Base-by-base conservation (phyloP, 1,284 basidiomycete genomes). In the Moesziomyces globuligerus region DNA sequence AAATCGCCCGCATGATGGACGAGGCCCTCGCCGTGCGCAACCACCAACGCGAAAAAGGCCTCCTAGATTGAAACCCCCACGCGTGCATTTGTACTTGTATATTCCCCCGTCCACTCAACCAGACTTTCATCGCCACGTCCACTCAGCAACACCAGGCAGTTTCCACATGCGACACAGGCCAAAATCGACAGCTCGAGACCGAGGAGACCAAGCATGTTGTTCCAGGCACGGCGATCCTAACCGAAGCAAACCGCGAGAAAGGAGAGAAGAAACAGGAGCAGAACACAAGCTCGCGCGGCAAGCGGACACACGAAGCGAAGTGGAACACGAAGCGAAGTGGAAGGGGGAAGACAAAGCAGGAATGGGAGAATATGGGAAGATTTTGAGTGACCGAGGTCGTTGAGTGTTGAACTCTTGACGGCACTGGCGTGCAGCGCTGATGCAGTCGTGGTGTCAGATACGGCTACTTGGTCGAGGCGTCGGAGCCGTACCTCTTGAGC, bases 41-140 rank as follows among this genome's bases (percentile, higher is more conserved):
- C 23, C 42, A 71, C 17, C 68, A 71, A 34, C 51, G 61, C 18
- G 24, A 57, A 28, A 39, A 47, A 8, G 68, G 68, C 3, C 29
- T 71, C 11, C 42, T 71, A 15, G 61, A 71, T 25, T 70, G 43
- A 34, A n/a, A 7, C 41, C 13, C 3, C 11, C 24, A 26, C 32
- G 13, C 20, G 23, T 9, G 15, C 24, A 42, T 25, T 25, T 51
- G 41, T 43, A 43, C 37, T 53, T 53, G 41, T 39, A 53, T 36
- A 15, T 29, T 37, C 13, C 32, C n/a, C 13, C 20, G 15, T 20
- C n/a, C 13, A 43, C 18, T 10, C 26, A n/a, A n/a, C n/a, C n/a
- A n/a, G n/a, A n/a, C n/a, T n/a, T n/a, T n/a, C n/a, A n/a, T n/a
- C n/a, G n/a, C n/a, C n/a, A n/a, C n/a, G n/a, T n/a, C n/a, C n/a